A percentile compares a stretch with the other conserved stretches of the same genome.
phyloP scores from a whole-genome alignment of 2,329 filamentous ascomycete species.

The Colletotrichum viniferum region DNA sequence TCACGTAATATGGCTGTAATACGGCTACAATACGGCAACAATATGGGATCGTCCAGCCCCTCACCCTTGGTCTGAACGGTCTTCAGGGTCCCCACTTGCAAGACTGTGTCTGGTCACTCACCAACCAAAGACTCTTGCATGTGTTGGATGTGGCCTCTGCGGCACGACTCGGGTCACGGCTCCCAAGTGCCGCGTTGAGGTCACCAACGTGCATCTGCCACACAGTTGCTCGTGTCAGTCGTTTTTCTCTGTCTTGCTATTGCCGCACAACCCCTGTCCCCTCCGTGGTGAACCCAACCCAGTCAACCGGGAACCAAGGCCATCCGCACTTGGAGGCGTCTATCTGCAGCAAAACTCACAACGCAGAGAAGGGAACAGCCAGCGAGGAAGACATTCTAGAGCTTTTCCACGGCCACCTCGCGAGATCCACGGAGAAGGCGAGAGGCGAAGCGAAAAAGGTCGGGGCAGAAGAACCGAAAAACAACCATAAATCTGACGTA shows the following conservation, averaged over 20 bases:
- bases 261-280: not conserved
- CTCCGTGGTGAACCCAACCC: not conserved
- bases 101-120: not conserved
- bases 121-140: not conserved
- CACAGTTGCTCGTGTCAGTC: not conserved
- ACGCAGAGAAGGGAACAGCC: not conserved
- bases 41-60: not conserved
- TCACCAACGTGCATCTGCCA: not conserved
- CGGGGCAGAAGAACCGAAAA: not conserved
- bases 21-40: not conserved
- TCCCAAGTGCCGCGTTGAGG: not conserved
- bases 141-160: not conserved
- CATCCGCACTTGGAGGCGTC: not conserved
- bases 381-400: not conserved
- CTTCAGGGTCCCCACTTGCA: not conserved
- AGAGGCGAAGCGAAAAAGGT: not conserved
- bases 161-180: constrained; percentile 4
- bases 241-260: not conserved
- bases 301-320: not conserved
- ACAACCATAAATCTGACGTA: not conserved
- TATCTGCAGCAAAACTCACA: not conserved
- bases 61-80: not conserved
- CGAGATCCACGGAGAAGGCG: not conserved
- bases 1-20: not conserved
- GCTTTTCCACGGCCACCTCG: not conserved